Evolutionary conservation across 805 yeast species (phyloP).

Genomic region (Metschnikowia peoriensis): DNA sequence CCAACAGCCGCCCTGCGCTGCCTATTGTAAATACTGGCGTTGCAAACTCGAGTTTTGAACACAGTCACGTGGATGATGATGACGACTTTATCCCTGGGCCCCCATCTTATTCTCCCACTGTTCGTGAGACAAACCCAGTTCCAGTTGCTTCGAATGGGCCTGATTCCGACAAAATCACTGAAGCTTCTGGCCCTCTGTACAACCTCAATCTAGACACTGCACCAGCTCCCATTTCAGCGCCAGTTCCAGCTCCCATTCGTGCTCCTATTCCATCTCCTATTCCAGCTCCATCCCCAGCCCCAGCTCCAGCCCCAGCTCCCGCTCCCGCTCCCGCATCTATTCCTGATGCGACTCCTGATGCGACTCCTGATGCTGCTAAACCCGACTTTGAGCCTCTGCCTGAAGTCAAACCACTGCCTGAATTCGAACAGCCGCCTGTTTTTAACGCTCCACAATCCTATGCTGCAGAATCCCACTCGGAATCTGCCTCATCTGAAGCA

Average conservation of each 20-base stretch:
- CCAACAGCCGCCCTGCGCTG: background rate
- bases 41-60: too few relatives aligned
- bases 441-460: background rate
- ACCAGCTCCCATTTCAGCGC: too few relatives aligned
- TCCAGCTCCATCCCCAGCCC: background rate
- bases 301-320: background rate
- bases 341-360: too few relatives aligned
- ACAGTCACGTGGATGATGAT: background rate
- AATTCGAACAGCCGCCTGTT: background rate
- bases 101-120: background rate
- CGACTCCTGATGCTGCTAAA: background rate
- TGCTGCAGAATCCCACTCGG: background rate
- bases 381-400: background rate
- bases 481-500: background rate
- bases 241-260: too few relatives aligned
- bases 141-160: background rate
- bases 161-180: background rate
- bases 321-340: background rate
- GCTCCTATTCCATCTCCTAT: too few relatives aligned
- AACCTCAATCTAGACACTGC: too few relatives aligned
- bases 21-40: background rate
- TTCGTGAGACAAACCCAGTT: background rate
- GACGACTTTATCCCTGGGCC: background rate
- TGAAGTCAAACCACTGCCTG: background rate
- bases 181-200: too few relatives aligned